Base-by-base conservation (phyloP, 805 yeast species). In the Kazachstania africana region DNA sequence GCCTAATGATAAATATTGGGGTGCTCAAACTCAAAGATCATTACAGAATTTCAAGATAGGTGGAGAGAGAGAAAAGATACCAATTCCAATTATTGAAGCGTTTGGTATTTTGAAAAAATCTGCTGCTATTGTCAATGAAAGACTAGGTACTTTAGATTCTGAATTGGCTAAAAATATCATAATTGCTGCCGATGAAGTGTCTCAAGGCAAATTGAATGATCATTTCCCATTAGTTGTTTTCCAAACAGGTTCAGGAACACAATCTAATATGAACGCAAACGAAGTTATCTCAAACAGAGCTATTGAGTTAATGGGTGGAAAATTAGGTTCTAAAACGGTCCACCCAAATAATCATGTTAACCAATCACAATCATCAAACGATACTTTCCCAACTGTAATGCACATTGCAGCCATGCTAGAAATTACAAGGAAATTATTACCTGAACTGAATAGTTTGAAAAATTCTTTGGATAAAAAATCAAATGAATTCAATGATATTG, bases 201-300 rank as follows among this genome's bases (percentile, higher is more conserved):
- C 81, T 29, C 83, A 78, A 47, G 98, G 98, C 43, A 82, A 84
- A 60, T 72, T 91, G 55, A 70, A 75, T 40, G 94, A 80, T 50
- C 95, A 91, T 62, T 91, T 91, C 77, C 98, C 98, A 36, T 69
- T 91, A 58, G 98, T 91, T 36, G 96, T 91, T 23, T 91, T 85
- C 80, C 98, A 91, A 68, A 91, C 98, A 38, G 98, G 98, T 37
- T 82, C 95, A 20, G 98, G 98, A 59, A 91, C 98, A 36, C 98
- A 91, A 65, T 78, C 94, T 41, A 91, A 91, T 70, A 91, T 91
- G 97, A 88, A 91, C 62, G 95, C 97, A 55, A 91, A 91, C 61
- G 98, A 91, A 68, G 98, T 91, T 46, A 91, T 91, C 53, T 83
- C 95, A 35, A 91, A 91, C 74, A 78, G 98, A 54, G 98, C 98